These are phyloP conservation scores for Apiosordaria backusii DNA, from an alignment of 495 filamentous ascomycete species.

Conservation along the genomic window DNA sequence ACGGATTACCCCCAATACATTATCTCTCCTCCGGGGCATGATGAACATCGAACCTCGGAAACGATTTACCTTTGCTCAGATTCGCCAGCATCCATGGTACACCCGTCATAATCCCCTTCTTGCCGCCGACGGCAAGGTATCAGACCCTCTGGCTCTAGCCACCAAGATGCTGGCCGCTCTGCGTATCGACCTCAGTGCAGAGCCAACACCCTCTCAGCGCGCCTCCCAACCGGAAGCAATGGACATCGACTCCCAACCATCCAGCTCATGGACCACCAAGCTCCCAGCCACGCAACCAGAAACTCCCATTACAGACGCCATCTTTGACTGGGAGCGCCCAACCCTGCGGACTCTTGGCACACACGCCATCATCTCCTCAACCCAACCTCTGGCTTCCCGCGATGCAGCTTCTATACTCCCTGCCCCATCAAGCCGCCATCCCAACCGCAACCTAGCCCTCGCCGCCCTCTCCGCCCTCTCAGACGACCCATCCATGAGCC, in stretches of 20 bases:
- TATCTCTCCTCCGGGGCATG: constrained; percentile 92
- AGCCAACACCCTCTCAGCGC: constrained; percentile 53
- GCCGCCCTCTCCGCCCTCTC: constrained; percentile 60
- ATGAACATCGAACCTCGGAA: constrained; percentile 71
- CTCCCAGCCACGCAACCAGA: constrained; percentile 78
- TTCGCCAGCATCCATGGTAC: constrained; percentile 94
- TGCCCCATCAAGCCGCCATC: background rate
- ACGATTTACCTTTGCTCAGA: constrained; percentile 83
- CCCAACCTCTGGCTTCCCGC: constrained; percentile 44
- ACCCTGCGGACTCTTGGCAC: constrained; percentile 39
- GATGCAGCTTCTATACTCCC: constrained; percentile 29
- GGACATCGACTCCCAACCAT: constrained; percentile 50
- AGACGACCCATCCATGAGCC: constrained; percentile 87
- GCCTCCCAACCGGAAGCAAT: constrained; percentile 48
- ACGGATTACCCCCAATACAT: constrained; percentile 67
- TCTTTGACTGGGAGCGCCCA: constrained; percentile 77
- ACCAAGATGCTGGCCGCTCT: constrained; percentile 90
- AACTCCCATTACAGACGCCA: constrained; percentile 59
- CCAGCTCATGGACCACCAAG: constrained; percentile 19
- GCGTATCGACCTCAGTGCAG: constrained; percentile 81
- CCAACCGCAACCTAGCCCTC: background rate
- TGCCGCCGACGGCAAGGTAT: constrained; percentile 66
- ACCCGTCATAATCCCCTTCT: constrained; percentile 78
- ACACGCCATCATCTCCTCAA: constrained; percentile 56
- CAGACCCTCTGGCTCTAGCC: constrained; percentile 76